Conservation (phyloP, 1,284 basidiomycete species). For the Cryptococcus amylolentus region DNA sequence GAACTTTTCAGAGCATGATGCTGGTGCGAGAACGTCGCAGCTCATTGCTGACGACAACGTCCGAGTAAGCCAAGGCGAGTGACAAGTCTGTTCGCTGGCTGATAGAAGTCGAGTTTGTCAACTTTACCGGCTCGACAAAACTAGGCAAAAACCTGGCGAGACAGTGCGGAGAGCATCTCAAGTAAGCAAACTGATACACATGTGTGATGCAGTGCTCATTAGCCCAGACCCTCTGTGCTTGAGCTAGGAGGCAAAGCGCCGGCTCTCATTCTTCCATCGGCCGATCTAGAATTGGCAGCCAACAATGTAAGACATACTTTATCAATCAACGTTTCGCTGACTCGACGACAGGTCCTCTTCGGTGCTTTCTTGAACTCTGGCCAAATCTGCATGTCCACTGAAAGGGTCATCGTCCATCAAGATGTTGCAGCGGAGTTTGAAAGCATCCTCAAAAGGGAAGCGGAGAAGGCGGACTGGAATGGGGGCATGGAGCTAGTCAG, state of each 20-base stretch:
- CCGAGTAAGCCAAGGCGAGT: constrained; percentile 26
- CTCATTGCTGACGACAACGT: constrained; percentile 59
- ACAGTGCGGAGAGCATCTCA: constrained; percentile 51
- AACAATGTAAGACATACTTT: constrained; percentile 25
- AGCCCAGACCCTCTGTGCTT: constrained; percentile 35
- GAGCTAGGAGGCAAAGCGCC: constrained; percentile 54
- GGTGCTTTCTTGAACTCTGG: constrained; percentile 63
- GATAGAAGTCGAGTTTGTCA: constrained; percentile 33
- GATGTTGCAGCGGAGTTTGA: constrained; percentile 44
- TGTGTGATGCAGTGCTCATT: neutral
- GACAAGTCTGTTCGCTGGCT: neutral
- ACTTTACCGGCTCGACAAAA: constrained; percentile 53
- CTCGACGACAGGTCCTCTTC: constrained; percentile 53
- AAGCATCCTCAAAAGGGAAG: constrained; percentile 8
- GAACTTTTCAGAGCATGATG: constrained; percentile 55
- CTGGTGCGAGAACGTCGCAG: constrained; percentile 54
- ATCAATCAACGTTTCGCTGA: neutral
- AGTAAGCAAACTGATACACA: constrained; percentile 22
- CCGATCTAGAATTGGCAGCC: constrained; percentile 61
- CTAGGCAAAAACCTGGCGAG: constrained; percentile 46
- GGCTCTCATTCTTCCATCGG: constrained; percentile 58
- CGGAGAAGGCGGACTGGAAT: constrained; percentile 5
- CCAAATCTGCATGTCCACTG: constrained; percentile 68
- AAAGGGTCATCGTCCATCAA: constrained; percentile 60
- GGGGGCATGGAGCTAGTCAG: constrained; percentile 28